Percentiles rank a stretch among this genome's conserved stretches.
phyloP scores from a whole-genome alignment of 1,284 basidiomycete genomes.

The Trichosporon sp. region DNA sequence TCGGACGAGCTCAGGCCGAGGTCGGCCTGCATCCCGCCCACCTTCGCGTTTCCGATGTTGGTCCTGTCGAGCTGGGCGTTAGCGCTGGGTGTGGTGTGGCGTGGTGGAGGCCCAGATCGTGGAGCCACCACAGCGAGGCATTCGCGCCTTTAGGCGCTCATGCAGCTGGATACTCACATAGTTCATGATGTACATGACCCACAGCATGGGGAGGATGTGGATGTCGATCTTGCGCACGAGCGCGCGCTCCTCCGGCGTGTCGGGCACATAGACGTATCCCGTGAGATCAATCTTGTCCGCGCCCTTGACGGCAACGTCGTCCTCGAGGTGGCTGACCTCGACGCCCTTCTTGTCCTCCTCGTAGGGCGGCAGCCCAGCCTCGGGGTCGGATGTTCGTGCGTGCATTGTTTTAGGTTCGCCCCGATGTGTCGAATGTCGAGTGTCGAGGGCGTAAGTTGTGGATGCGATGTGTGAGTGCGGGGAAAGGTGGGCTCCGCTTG shows the following conservation, averaged over 20 bases:
- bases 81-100: background rate
- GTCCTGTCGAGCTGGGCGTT: slow-evolving; percentile 24
- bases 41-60: slow-evolving; percentile 36
- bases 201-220: slow-evolving; percentile 41
- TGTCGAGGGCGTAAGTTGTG: too few species aligned
- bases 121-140: background rate
- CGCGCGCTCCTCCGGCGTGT: slow-evolving; percentile 48
- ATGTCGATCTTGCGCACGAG: slow-evolving; percentile 50
- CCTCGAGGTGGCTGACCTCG: background rate
- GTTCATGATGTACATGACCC: slow-evolving; percentile 31
- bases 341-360: background rate
- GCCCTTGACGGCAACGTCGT: background rate
- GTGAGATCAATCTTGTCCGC: slow-evolving; percentile 7
- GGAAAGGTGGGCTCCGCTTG: too few species aligned
- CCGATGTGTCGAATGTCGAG: too few species aligned
- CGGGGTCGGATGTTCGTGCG: too few species aligned
- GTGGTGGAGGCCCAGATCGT: background rate
- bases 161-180: background rate
- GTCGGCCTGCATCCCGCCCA: slow-evolving; percentile 28
- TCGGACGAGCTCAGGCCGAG: slow-evolving; percentile 25
- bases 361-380: too few species aligned
- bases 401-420: too few species aligned
- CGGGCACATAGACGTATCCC: slow-evolving; percentile 36
- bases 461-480: too few species aligned
- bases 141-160: background rate